phyloP scores from a whole-genome alignment of 768 basidiomycete species.

The Suillus paluster region DNA sequence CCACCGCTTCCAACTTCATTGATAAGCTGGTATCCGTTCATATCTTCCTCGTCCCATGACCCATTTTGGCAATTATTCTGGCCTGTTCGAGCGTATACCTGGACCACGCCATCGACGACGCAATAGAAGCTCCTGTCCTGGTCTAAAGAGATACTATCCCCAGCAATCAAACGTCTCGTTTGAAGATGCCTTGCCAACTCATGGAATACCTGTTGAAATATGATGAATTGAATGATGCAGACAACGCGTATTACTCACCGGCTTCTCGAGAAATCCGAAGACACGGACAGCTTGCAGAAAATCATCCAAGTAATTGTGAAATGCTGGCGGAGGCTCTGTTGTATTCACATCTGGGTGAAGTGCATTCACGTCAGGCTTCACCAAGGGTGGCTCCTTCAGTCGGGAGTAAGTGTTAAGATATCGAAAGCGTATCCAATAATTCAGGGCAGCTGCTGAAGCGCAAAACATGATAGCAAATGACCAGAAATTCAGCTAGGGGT shows the following conservation, averaged over 20 bases:
- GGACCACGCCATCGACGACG: constrained; percentile 96
- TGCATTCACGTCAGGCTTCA: constrained; percentile 83
- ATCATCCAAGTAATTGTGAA: constrained; percentile 97
- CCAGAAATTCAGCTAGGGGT: constrained; percentile 87
- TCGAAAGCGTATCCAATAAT: constrained; percentile 85
- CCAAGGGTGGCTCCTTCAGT: constrained; percentile 79
- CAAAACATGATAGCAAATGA: constrained; percentile 81
- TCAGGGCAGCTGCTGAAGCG: constrained; percentile 65
- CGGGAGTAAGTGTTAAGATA: constrained; percentile 78
- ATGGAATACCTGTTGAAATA: constrained; percentile 77
- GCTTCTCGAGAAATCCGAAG: constrained; percentile 97
- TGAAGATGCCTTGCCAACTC: constrained; percentile 96
- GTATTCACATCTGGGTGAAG: constrained; percentile 92
- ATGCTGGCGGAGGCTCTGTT: constrained; percentile 69
- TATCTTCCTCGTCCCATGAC: constrained; percentile 81
- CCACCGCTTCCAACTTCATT: constrained; percentile 97
- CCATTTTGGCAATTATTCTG: constrained; percentile 54
- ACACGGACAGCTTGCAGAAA: constrained; percentile 96
- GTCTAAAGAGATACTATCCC: constrained; percentile 90
- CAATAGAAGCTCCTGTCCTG: constrained; percentile 97
- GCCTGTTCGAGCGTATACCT: constrained; percentile 83
- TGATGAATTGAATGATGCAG: not conserved
- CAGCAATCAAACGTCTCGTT: constrained; percentile 92
- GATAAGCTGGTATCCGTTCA: constrained; percentile 94
- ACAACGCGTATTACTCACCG: constrained; percentile 52